Conservation (phyloP, 371 early-diverging fungal species). For the Apophysomyces variabilis region DNA sequence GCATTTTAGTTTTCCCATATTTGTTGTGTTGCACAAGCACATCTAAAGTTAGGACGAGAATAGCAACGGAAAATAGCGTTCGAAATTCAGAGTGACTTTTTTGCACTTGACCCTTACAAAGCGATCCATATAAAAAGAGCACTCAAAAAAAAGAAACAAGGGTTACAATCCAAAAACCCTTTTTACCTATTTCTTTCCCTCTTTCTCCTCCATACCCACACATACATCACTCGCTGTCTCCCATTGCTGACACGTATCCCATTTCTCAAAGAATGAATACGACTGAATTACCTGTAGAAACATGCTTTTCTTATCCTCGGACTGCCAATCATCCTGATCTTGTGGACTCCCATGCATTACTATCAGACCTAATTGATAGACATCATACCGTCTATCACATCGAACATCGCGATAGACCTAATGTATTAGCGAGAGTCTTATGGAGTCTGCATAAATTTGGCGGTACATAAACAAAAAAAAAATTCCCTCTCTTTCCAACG, state of each 20-base stretch:
- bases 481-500: background rate
- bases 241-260: background rate
- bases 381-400: constrained; percentile 37
- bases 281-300: background rate
- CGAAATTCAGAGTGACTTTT: constrained; percentile 7
- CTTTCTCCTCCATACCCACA: background rate
- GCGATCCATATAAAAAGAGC: background rate
- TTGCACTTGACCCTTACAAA: background rate
- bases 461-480: constrained; percentile 22
- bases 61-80: background rate
- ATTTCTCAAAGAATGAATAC: background rate
- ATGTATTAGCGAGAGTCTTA: constrained; percentile 35
- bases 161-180: background rate
- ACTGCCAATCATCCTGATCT: background rate
- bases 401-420: constrained; percentile 43
- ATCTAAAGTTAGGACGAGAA: background rate
- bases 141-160: too few relatives aligned
- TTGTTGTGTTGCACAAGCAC: background rate
- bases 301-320: background rate
- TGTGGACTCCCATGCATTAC: background rate
- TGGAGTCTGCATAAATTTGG: constrained; percentile 37
- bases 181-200: background rate
- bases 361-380: constrained; percentile 17
- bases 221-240: background rate
- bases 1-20: constrained; percentile 3